These are phyloP conservation scores for Claviceps capensis DNA, from an alignment of 2,329 filamentous ascomycete genomes.

Conservation along the genomic window DNA sequence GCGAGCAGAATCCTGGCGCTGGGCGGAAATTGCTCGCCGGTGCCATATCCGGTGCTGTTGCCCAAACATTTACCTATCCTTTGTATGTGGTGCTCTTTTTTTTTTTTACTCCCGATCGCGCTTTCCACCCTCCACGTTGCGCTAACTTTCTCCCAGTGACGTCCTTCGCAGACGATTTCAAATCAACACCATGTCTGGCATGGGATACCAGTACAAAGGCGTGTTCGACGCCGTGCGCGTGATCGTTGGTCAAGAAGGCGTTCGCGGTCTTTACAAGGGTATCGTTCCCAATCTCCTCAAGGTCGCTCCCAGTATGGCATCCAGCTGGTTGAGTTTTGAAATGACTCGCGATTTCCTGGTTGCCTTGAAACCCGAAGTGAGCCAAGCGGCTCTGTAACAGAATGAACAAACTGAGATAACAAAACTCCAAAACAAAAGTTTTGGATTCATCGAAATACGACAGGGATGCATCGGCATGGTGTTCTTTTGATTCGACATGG, in stretches of 20 bases:
- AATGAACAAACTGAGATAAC: conserved; percentile 4
- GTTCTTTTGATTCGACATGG: background rate
- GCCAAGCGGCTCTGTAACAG: conserved; percentile 14
- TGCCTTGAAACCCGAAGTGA: conserved; percentile 35
- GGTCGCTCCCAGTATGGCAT: conserved; percentile 96
- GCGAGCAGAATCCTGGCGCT: conserved; percentile 68
- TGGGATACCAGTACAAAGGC: conserved; percentile 90
- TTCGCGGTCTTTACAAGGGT: conserved; percentile 84
- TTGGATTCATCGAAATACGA: background rate
- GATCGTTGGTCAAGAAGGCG: conserved; percentile 73
- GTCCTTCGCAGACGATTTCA: conserved; percentile 90
- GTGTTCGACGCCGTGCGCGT: conserved; percentile 70
- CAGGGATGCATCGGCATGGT: conserved; percentile 1
- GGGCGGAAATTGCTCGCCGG: conserved; percentile 76
- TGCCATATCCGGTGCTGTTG: conserved; percentile 88
- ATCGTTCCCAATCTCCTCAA: conserved; percentile 92
- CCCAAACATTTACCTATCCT: conserved; percentile 95
- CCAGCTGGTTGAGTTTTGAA: conserved; percentile 96
- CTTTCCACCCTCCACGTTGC: background rate
- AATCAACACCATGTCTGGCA: conserved; percentile 97
- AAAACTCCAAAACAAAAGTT: background rate
- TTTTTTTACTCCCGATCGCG: background rate
- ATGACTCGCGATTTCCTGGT: conserved; percentile 79
- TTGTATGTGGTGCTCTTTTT: conserved; percentile 52
- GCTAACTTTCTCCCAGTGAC: conserved; percentile 41